Evolutionary conservation across 805 yeast genomes (phyloP), one percentile per base, ranked within the genome.

Genomic region (Kuraishia capsulata): DNA sequence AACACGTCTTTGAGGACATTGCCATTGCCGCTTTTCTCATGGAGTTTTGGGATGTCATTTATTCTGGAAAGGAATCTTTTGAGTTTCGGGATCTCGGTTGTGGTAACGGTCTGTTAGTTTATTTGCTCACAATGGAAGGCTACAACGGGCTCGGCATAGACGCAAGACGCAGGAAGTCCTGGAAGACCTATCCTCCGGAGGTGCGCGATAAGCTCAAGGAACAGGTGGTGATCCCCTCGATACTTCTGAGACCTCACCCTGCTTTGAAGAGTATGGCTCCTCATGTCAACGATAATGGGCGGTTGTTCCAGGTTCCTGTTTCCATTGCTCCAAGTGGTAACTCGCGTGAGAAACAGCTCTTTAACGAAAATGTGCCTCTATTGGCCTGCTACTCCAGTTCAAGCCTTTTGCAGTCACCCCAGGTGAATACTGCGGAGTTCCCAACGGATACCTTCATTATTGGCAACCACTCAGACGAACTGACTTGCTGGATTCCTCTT

Each of bases 1-100:
- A 90, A 56, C 97, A 90, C 61, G 97, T 90, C 0, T 90, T 89
- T 62, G 97, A 90, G 64, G 97, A 90, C 56, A 73, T 90, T 38
- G 94, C 96, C 3, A 89, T 90, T 48, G 97, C 97, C 1, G 95
- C 97, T 0, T 90, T 90, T 49, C 65, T 90, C 43, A 84, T 90
- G 20, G 95, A 86, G 59, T 67, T 85, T 26, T 90, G 97, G 97
- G 59, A 59, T 5, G 63, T 69, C 34, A 67, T 72, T 33, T 67
- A 60, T 37, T 48, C 53, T 24, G 48, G 46, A 18, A 60, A 64
- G 30, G 49, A 53, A 4, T 61, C 61, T 3, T 77, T 82, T 49
- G 80, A 79, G 49, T 90, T 89, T 54, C 70, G 90, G 46, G 97
- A 90, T 61, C 57, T 90, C 39, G 97, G 97, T 0, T 90, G 97